Percentiles rank a stretch among this genome's conserved stretches.
Evolutionary conservation across 441 rosid genomes (phyloP).

Genomic region (Gossypium schwendimanii): DNA sequence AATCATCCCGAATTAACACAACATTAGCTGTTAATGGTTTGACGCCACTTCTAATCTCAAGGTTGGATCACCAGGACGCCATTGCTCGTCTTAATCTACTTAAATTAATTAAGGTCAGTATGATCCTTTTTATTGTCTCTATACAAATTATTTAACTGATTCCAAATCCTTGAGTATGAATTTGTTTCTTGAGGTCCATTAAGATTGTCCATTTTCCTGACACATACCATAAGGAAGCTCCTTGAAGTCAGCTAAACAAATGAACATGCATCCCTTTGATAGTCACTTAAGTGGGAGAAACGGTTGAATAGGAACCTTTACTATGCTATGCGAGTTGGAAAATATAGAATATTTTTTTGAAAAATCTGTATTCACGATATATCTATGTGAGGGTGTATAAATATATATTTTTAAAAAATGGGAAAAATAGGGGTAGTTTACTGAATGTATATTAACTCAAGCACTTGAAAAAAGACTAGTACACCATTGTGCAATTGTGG

Average conservation of each 20-base stretch:
- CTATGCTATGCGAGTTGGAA: neutral
- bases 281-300: neutral
- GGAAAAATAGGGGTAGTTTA: neutral
- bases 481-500: neutral
- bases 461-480: slow-evolving; percentile 1
- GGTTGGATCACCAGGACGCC: slow-evolving; percentile 95
- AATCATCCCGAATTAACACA: slow-evolving; percentile 83
- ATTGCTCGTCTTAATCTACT: slow-evolving; percentile 94
- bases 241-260: too few relatives aligned
- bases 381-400: neutral
- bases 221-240: neutral
- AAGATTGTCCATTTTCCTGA: neutral
- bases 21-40: slow-evolving; percentile 92
- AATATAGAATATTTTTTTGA: neutral
- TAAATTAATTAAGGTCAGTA: slow-evolving; percentile 76
- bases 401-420: neutral
- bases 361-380: neutral
- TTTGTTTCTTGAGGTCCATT: neutral
- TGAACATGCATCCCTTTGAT: neutral
- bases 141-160: neutral
- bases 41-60: slow-evolving; percentile 82
- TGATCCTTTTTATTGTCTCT: neutral
- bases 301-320: neutral
- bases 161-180: neutral
- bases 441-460: neutral